These are phyloP conservation scores for Lanmaoa rubissima DNA, from an alignment of 768 basidiomycete genomes.

Conservation along the genomic window DNA sequence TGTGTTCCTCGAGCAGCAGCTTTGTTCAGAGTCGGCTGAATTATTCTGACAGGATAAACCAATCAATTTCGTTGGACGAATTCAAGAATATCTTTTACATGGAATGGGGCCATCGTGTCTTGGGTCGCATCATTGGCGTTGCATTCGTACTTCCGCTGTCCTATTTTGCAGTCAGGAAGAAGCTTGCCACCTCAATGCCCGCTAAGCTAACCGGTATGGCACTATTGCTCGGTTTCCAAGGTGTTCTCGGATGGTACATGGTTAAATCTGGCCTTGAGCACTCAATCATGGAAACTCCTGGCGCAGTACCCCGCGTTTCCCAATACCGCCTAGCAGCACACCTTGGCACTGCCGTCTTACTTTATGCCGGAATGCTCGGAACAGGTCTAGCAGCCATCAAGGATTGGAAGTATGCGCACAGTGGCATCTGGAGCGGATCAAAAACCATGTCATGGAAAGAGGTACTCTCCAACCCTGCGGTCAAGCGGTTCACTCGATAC, in stretches of 20 bases:
- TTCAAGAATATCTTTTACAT: slow-evolving; percentile 97
- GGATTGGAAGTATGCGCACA: slow-evolving; percentile 73
- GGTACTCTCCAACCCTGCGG: slow-evolving; percentile 53
- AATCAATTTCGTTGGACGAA: slow-evolving; percentile 79
- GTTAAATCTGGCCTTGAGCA: slow-evolving; percentile 94
- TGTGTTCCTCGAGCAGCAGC: slow-evolving; percentile 14
- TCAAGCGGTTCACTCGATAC: slow-evolving; percentile 56
- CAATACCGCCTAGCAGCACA: slow-evolving; percentile 97
- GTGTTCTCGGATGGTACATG: slow-evolving; percentile 98
- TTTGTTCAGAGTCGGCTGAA: neutral
- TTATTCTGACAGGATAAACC: slow-evolving; percentile 65
- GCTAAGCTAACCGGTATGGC: slow-evolving; percentile 70
- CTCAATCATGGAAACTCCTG: slow-evolving; percentile 73
- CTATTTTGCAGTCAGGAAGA: slow-evolving; percentile 74
- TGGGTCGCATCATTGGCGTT: slow-evolving; percentile 83
- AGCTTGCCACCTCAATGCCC: slow-evolving; percentile 63
- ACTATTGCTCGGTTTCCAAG: slow-evolving; percentile 85
- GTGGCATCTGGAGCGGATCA: slow-evolving; percentile 58
- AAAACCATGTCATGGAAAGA: slow-evolving; percentile 40
- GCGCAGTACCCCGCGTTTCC: slow-evolving; percentile 89
- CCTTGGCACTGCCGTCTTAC: slow-evolving; percentile 82
- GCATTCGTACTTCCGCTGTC: slow-evolving; percentile 81
- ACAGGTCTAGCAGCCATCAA: slow-evolving; percentile 72
- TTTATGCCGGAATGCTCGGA: slow-evolving; percentile 93
- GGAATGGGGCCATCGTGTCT: slow-evolving; percentile 96